A percentile compares a stretch with the other conserved stretches of the same genome.
phyloP scores from a whole-genome alignment of 2,329 filamentous ascomycete species.

The Phialocephala subalpina region DNA sequence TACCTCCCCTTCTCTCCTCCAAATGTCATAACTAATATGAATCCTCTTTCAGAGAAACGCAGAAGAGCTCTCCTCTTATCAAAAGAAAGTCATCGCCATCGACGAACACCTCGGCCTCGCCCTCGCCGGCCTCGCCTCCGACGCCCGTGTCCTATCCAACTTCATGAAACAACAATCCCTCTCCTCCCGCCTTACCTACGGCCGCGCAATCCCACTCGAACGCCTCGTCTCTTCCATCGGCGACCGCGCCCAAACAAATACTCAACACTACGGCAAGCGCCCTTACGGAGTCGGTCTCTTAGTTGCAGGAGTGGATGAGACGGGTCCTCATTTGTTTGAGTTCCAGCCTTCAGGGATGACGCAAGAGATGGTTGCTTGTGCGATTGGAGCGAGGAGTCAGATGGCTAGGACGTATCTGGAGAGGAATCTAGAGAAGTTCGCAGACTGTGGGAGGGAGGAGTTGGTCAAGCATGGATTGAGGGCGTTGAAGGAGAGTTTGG shows the following conservation, averaged over 20 bases:
- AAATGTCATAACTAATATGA: slow-evolving; percentile 26
- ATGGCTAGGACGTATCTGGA: slow-evolving; percentile 98
- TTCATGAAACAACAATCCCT: slow-evolving; percentile 99
- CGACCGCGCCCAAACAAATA: slow-evolving; percentile 97
- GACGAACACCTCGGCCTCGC: slow-evolving; percentile 96
- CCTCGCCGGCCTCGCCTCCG: slow-evolving; percentile 95
- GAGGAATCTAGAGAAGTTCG: slow-evolving; percentile 86
- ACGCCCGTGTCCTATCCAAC: slow-evolving; percentile 98
- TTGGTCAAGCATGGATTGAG: slow-evolving; percentile 89
- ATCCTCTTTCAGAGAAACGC: slow-evolving; percentile 79
- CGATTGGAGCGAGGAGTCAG: slow-evolving; percentile 94
- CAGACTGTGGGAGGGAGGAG: slow-evolving; percentile 79
- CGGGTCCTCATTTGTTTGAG: slow-evolving; percentile 95
- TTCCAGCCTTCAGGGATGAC: slow-evolving; percentile 97
- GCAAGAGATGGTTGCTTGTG: slow-evolving; percentile 96
- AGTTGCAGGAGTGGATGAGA: slow-evolving; percentile 92
- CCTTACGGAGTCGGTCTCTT: slow-evolving; percentile 95
- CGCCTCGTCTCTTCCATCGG: slow-evolving; percentile 92
- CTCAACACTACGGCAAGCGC: slow-evolving; percentile 94
- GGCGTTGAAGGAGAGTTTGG: slow-evolving; percentile 93
- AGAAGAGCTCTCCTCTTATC: slow-evolving; percentile 99
- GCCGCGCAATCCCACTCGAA: slow-evolving; percentile 88
- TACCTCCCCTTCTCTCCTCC: slow-evolving; percentile 48
- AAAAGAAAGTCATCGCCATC: slow-evolving; percentile 98
- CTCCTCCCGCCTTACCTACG: slow-evolving; percentile 93